Base-by-base conservation (phyloP, 1,139 yeast genomes). In the Scheffersomyces lignicola region DNA sequence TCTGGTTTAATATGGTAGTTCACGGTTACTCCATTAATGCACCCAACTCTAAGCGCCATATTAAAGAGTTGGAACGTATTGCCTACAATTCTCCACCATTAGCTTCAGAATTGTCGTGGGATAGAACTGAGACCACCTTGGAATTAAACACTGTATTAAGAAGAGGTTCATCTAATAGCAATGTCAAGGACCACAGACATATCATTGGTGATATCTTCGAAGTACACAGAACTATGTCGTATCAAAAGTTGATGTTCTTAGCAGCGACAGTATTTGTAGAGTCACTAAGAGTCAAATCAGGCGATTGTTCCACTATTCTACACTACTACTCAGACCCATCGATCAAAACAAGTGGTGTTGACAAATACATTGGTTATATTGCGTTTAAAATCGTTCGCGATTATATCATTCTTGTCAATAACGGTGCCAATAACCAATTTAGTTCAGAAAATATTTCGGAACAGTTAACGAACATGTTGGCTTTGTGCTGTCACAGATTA, bases 1-100 rank as follows among this genome's bases (percentile, higher is more conserved):
- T 88, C 33, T 94, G 99, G 99, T 89, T 86, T 56, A 92, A 90
- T 52, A 72, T 92, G 76, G 94, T 84, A 4, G 87, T 90, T 29
- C 96, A 92, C 58, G 98, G 98, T 0, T 89, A 81, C 54, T 76
- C 82, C 16, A 68, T 71, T 34, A 73, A 73, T 34, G 81, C 95
- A 0, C 68, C 69, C 10, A 65, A 80, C 49, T 74, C 81, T 8
- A 62, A 66, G 36, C 60, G 63, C 8, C 73, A 76, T 49, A 54
- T 62, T 36, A 42, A 43, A 0, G 78, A 76, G 24, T 68, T 94
- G 35, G 73, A 76, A 49, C 68, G 80, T 38, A 85, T 94, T 49
- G 97, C 98, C 0, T 78, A 83, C 50, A 84, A 77, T 51, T 76
- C 97, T 4, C 98, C 98, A 4, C 95, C 97, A 1, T 73, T 94